Conservation (phyloP, 1,284 basidiomycete species). For the Neonothopanus nambi region DNA sequence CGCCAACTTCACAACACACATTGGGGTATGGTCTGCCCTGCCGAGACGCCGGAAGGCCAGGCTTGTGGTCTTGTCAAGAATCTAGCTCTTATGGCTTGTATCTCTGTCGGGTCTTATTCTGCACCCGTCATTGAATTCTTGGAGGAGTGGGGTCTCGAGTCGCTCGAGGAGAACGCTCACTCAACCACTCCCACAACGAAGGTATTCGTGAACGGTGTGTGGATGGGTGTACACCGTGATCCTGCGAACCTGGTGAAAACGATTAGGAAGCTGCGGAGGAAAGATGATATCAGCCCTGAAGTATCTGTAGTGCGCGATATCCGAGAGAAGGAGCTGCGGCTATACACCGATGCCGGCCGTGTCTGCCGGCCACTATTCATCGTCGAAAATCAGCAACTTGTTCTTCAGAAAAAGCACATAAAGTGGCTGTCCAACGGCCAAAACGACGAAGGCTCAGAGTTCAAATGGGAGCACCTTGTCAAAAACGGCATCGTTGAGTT, state of each 20-base stretch:
- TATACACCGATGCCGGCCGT: constrained; percentile 97
- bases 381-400: constrained; percentile 88
- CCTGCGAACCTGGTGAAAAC: constrained; percentile 92
- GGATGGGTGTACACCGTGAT: constrained; percentile 99
- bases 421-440: constrained; percentile 63
- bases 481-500: constrained; percentile 92
- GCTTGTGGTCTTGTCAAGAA: constrained; percentile 99
- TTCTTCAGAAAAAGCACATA: constrained; percentile 85
- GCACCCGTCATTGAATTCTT: constrained; percentile 98
- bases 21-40: constrained; percentile 99
- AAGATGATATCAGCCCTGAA: constrained; percentile 95
- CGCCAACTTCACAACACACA: constrained; percentile 99
- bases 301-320: constrained; percentile 98
- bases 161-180: constrained; percentile 87
- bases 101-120: constrained; percentile 95
- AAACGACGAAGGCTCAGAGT: constrained; percentile 59
- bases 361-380: constrained; percentile 97
- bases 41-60: constrained; percentile 99
- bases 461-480: constrained; percentile 86
- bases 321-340: constrained; percentile 89
- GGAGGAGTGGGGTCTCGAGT: constrained; percentile 97
- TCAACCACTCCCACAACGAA: constrained; percentile 82
- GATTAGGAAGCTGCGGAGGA: constrained; percentile 88
- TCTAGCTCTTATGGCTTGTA: constrained; percentile 95
- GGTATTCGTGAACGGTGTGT: constrained; percentile 99